Evolutionary conservation across 1,284 basidiomycete species (phyloP).

Genomic region (Athelia sp.): DNA sequence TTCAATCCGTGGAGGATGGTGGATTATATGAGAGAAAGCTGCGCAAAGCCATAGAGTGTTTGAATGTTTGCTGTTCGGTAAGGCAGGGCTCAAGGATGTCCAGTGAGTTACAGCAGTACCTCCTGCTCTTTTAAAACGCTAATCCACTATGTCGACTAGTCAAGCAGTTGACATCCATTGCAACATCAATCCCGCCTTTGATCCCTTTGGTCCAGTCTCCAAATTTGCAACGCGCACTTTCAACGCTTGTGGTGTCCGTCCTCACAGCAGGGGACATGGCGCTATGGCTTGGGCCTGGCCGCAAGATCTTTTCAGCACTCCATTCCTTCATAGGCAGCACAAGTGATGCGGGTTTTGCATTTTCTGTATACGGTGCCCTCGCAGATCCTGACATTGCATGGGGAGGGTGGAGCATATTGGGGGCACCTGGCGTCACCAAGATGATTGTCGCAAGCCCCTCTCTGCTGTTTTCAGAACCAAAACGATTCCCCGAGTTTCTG

Average conservation of each 20-base stretch:
- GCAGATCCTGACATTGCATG: slow-evolving; percentile 49
- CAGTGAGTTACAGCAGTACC: slow-evolving; percentile 39
- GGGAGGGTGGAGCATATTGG: slow-evolving; percentile 70
- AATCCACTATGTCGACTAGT: slow-evolving; percentile 24
- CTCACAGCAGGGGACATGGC: slow-evolving; percentile 60
- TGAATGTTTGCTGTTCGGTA: slow-evolving; percentile 50
- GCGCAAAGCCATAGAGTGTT: slow-evolving; percentile 40
- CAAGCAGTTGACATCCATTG: slow-evolving; percentile 42
- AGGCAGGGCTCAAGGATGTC: slow-evolving; percentile 61
- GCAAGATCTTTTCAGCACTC: slow-evolving; percentile 39
- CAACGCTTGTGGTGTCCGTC: slow-evolving; percentile 45
- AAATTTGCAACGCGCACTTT: slow-evolving; percentile 34
- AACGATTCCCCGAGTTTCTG: slow-evolving; percentile 42
- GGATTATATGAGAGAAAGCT: slow-evolving; percentile 7
- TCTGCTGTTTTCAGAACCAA: slow-evolving; percentile 37
- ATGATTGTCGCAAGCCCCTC: slow-evolving; percentile 30
- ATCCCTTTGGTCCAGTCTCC: slow-evolving; percentile 28
- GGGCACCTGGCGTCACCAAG: slow-evolving; percentile 50
- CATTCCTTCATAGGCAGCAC: slow-evolving; percentile 34
- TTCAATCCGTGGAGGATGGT: not conserved
- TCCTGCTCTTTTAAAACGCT: not conserved
- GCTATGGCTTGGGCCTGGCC: slow-evolving; percentile 57
- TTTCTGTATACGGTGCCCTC: slow-evolving; percentile 53
- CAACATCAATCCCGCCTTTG: slow-evolving; percentile 31
- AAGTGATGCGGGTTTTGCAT: slow-evolving; percentile 35